Evolutionary conservation across 441 rosid species (phyloP), one percentile per base, ranked within the genome.

Genomic region (Mallotus repandus): DNA sequence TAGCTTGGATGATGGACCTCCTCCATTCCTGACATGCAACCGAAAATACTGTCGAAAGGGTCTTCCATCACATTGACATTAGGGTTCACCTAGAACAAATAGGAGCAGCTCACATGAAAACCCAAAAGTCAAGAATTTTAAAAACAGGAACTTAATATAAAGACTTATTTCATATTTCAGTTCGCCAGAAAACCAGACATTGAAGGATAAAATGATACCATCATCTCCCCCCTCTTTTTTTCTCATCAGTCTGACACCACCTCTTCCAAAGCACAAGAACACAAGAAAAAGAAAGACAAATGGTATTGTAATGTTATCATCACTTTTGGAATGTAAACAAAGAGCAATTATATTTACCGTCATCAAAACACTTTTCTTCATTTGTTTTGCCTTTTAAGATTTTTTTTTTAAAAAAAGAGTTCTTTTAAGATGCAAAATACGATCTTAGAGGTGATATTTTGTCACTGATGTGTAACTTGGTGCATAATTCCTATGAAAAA

Each of bases 31-130:
- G 76, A 52, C 18, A 55, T 46, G 66, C 19, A 13, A 68, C 91
- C 90, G 81, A 90, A 87, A 59, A 90, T 76, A 72, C 79, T 68
- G 59, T 82, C 91, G 60, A 89, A 76, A 11, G 91, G 93, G 68
- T 89, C 91, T 72, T 77, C 87, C 82, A 76, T 77, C 50, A 75
- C 35, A 55, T 82, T 82, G 49, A 63, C 76, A 50, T 61, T 73
- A 50, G 66, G 65, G 64, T 69, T 81, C 64, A 79, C 81, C 91
- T 89, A 60, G 72, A 75, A 69, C 25, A 68, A 10, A 45, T 35
- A 77, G 54, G 49, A 79, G 71, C 41, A 74, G 72, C 68, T 21
- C 59, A 59, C 9, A 43, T 38, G 25, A 54, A 67, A 41, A 59
- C 60, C 52, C 67, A 49, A 13, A 70, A 22, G 46, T 54, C 56